phyloP scores from a whole-genome alignment of 148 eudicot species.

The Diospyros kaki region DNA sequence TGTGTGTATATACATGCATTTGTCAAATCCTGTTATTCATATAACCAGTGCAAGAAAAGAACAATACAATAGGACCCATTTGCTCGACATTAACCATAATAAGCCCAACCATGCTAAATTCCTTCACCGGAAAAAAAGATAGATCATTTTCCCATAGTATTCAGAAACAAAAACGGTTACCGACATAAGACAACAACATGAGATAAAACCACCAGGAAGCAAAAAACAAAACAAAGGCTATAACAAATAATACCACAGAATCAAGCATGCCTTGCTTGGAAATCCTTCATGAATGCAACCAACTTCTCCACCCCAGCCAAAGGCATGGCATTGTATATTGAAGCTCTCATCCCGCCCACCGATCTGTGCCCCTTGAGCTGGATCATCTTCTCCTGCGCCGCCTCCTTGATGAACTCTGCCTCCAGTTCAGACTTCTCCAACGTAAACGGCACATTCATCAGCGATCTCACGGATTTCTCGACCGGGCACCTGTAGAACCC shows the following conservation, averaged over 20 bases:
- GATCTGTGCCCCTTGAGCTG: conserved; percentile 91
- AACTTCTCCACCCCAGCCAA: conserved; percentile 89
- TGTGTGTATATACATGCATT: no score
- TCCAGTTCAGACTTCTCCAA: conserved; percentile 76
- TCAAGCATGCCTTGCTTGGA: conserved; percentile 79
- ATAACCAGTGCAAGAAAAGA: conserved; percentile 6
- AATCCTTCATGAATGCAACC: conserved; percentile 94
- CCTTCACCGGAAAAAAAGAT: conserved; percentile 9
- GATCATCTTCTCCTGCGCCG: conserved; percentile 94
- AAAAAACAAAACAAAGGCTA: background rate
- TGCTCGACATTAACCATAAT: conserved; percentile 2
- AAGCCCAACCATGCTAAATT: background rate
- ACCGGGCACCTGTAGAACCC: conserved; percentile 92
- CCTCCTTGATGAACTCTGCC: conserved; percentile 70
- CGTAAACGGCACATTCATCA: conserved; percentile 98
- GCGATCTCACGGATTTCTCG: conserved; percentile 88
- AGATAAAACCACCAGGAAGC: background rate
- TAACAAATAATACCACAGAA: background rate
- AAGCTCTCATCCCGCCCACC: conserved; percentile 97
- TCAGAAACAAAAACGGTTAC: conserved; percentile 6
- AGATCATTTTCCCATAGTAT: background rate
- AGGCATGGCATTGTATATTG: conserved; percentile 97
- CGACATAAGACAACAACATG: conserved; percentile 8
- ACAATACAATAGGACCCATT: conserved; percentile 9
- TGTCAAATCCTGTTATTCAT: background rate